Base-by-base conservation (phyloP, 2,329 filamentous ascomycete species). In the Trichoderma oligosporum region DNA sequence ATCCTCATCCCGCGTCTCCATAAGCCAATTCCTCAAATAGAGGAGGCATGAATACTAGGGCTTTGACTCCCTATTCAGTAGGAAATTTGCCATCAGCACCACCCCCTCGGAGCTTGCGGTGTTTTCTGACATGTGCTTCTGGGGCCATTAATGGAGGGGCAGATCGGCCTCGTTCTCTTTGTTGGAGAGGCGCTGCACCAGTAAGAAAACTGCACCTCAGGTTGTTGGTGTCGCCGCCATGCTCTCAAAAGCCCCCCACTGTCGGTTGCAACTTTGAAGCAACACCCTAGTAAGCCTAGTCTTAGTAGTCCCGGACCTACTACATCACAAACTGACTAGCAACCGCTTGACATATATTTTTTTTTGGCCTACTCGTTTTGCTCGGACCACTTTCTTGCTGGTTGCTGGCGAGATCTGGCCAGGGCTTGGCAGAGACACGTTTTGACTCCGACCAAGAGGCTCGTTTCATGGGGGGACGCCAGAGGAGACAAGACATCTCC, bases 111-210 rank as follows among this genome's bases (percentile, higher is more conserved):
- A 46, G 62, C 61, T 61, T 67, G 57, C 51, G 60, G 42, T 62
- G 60, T 58, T 64, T 62, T 63, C 60, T 66, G 63, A 64, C 63
- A 68, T 66, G 64, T 68, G 66, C 60, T 61, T 56, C 51, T 44
- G 57, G 41, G 38, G 47, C 56, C 39, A 58, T 53, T 20, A 38
- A 57, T 51, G 54, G 58, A 63, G 60, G 59, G 56, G 58, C 58
- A 60, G 63, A 66, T 61, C 62, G 66, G 62, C 47, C 64, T 48
- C 51, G 27, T 57, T 18, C n/a, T 27, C 56, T 33, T 36, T 38
- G 27, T 22, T 29, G 33, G 33, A 12, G 27, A 58, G 36, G 56
- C 48, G 42, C 42, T 44, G 42, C 46, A 31, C 58, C 58, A 60
- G 41, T 60, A 24, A 53, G 25, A 60, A 35, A 22, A 25, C 41